Evolutionary conservation across 805 yeast genomes (phyloP).

Genomic region (Kockiozyma suomiensis): DNA sequence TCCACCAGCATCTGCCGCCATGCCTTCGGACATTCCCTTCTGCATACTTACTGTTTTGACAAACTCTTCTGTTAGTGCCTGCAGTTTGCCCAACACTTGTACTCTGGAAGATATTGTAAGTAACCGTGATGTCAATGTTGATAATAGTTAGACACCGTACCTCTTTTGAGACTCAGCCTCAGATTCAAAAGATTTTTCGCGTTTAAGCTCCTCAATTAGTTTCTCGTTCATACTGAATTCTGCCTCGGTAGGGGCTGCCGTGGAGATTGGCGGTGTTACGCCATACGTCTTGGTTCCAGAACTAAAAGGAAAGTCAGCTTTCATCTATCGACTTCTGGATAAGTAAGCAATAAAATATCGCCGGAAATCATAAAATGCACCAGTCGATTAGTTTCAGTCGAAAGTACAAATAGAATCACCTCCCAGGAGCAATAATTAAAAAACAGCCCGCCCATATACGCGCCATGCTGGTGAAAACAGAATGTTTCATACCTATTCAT

Average conservation of each 20-base stretch:
- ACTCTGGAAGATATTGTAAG: constrained; percentile 50
- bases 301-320: not conserved
- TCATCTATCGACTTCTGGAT: not conserved
- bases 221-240: constrained; percentile 77
- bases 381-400: no score
- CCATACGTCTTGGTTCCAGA: constrained; percentile 50
- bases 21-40: constrained; percentile 94
- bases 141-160: constrained; percentile 12
- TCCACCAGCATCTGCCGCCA: constrained; percentile 98
- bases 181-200: constrained; percentile 84
- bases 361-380: no score
- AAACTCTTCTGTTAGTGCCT: constrained; percentile 74
- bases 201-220: constrained; percentile 75
- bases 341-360: no score
- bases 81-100: constrained; percentile 70
- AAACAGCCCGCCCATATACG: no score
- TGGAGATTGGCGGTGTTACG: constrained; percentile 81
- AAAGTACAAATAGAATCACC: no score
- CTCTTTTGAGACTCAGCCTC: constrained; percentile 76
- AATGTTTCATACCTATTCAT: constrained; percentile 3
- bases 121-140: not conserved
- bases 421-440: no score
- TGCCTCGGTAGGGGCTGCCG: constrained; percentile 78
- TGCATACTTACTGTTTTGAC: constrained; percentile 77
- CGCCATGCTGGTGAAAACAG: not conserved